These are phyloP conservation scores for Polysphondylium violaceum DNA, from an alignment of 78 protist genomes.

Conservation along the genomic window DNA sequence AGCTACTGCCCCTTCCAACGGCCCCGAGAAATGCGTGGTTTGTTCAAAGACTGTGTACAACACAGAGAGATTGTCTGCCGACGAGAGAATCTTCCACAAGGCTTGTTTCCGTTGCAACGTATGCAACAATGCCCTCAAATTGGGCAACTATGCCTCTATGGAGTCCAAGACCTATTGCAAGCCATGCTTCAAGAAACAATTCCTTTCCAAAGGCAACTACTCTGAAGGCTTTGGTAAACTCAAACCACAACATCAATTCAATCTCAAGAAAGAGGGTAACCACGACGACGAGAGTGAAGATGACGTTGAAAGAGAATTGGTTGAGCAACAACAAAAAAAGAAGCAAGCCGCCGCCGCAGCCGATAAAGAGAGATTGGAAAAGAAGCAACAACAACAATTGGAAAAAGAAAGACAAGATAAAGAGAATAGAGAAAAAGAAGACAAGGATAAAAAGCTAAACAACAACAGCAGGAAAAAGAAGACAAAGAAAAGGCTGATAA, in stretches of 20 bases:
- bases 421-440: neutral
- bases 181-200: slow-evolving; percentile 79
- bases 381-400: slow-evolving; percentile 5
- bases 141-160: slow-evolving; percentile 74
- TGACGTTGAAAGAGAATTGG: slow-evolving; percentile 12
- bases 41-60: slow-evolving; percentile 70
- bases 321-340: slow-evolving; percentile 19
- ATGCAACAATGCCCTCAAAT: slow-evolving; percentile 43
- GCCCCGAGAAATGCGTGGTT: slow-evolving; percentile 57
- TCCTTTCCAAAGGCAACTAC: slow-evolving; percentile 65
- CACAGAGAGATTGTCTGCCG: slow-evolving; percentile 69
- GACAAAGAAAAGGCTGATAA: slow-evolving; percentile 5
- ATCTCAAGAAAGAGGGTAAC: slow-evolving; percentile 1
- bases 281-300: neutral
- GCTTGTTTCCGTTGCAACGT: slow-evolving; percentile 68
- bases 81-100: slow-evolving; percentile 72
- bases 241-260: slow-evolving; percentile 70
- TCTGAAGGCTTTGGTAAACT: slow-evolving; percentile 77
- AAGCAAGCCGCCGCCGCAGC: too few relatives aligned
- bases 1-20: neutral
- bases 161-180: slow-evolving; percentile 54
- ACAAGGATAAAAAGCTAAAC: slow-evolving; percentile 11
- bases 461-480: slow-evolving; percentile 16
- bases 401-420: slow-evolving; percentile 55
- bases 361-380: neutral